Percentiles rank a stretch among this genome's conserved stretches.
Evolutionary conservation across 129 eudicot genomes (phyloP).

Genomic region (Pseudognaphalium luteoalbum): DNA sequence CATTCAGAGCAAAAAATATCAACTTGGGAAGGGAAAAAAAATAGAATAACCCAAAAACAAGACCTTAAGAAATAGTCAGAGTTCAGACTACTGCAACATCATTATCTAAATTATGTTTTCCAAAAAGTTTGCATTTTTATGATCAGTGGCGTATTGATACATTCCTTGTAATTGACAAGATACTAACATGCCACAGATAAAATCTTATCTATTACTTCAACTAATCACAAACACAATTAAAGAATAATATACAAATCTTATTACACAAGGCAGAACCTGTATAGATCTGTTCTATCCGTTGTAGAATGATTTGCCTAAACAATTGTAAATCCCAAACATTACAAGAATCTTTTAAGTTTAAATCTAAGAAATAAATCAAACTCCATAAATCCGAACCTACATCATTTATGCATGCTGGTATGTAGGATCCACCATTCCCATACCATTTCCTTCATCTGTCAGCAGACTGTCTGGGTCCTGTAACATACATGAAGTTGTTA

Average conservation of each 20-base stretch:
- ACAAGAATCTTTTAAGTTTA: not conserved
- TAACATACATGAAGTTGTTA: constrained; percentile 5
- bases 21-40: too few relatives aligned
- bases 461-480: constrained; percentile 64
- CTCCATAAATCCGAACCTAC: constrained; percentile 5
- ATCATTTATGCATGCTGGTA: constrained; percentile 37
- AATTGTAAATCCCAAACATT: not conserved
- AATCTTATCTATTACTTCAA: too few relatives aligned
- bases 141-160: not conserved
- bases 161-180: not conserved
- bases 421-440: constrained; percentile 69
- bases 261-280: not conserved
- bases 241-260: not conserved
- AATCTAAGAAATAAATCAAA: not conserved
- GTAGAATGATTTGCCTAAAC: not conserved
- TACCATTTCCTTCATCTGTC: constrained; percentile 66
- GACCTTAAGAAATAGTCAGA: too few relatives aligned
- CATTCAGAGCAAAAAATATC: too few relatives aligned
- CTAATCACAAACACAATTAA: not conserved
- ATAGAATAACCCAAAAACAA: too few relatives aligned
- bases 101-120: too few relatives aligned
- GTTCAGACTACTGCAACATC: too few relatives aligned
- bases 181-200: not conserved
- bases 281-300: not conserved
- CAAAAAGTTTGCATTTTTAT: too few relatives aligned